phyloP scores from a whole-genome alignment of 257 asterid genomes.

The Petunia axillaris region DNA sequence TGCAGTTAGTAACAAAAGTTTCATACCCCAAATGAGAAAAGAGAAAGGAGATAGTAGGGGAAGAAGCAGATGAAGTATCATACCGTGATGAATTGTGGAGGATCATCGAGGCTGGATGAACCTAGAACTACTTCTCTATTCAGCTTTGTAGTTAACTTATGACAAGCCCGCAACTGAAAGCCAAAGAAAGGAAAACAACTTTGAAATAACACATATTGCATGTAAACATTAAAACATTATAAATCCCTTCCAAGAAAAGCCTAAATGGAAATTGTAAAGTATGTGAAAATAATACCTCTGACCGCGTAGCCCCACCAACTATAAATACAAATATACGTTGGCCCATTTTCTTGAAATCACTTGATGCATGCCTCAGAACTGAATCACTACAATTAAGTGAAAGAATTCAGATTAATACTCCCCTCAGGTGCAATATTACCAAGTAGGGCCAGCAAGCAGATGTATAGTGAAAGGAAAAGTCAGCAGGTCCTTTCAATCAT shows the following conservation, averaged over 20 bases:
- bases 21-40: background rate
- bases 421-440: background rate
- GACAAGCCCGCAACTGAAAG: conserved; percentile 91
- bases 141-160: conserved; percentile 79
- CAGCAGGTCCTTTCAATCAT: conserved; percentile 6
- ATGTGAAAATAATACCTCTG: conserved; percentile 67
- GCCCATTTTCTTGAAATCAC: conserved; percentile 95
- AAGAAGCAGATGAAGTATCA: conserved; percentile 31
- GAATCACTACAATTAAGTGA: conserved; percentile 73
- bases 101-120: conserved; percentile 96
- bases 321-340: conserved; percentile 94
- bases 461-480: background rate
- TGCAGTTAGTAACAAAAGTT: background rate
- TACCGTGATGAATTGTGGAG: conserved; percentile 95
- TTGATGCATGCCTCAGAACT: conserved; percentile 84
- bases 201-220: conserved; percentile 5
- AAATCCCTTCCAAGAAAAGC: conserved; percentile 1
- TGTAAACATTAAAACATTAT: background rate
- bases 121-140: conserved; percentile 90
- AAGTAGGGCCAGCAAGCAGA: background rate
- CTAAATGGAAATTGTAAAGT: background rate
- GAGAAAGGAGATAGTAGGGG: conserved; percentile 21
- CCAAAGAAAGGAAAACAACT: conserved; percentile 19
- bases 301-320: conserved; percentile 98
- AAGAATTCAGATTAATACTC: background rate